Base-by-base conservation (phyloP, 148 eudicot species). In the Persicaria maculosa region DNA sequence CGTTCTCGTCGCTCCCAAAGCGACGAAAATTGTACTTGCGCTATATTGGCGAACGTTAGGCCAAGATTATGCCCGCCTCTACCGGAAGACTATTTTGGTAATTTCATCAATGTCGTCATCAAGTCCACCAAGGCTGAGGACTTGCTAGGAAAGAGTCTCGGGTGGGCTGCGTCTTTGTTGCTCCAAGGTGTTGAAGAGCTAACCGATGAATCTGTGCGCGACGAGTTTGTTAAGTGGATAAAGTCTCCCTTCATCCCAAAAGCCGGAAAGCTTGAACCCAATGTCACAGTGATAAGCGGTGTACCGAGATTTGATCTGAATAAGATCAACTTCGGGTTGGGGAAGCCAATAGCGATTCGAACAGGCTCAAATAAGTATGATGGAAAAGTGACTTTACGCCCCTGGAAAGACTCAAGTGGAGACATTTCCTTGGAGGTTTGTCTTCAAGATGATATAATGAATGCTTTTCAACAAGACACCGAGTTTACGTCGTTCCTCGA, bases 41-140 rank as follows among this genome's bases (percentile, higher is more conserved):
- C 12, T 9, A 8, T 71, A n/a, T 9, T 48, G 50, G 73, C 40
- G 1, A 20, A 71, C 7, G 54, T 17, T 17, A 46, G 73, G 16
- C 19, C 40, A n/a, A 71, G 54, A 71, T 8, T 71, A 46, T 14
- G 7, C 36, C 73, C 73, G 8, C 73, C 73, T 71, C 16, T 71
- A 47, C 9, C 54, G 2, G 52, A 14, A 48, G 9, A 71, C 54
- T 48, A 71, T n/a, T 17, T 71, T 17, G 54, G 73, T 0, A 47
- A 25, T 47, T 47, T 45, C 40, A 47, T 46, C 53, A 25, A 71
- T 9, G 22, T 52, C 5, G 20, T 71, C 7, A 46, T 17, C 10
- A 20, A 9, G 17, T 46, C 40, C 6, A 9, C 9, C 9, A 46
- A n/a, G 4, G 50, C 16, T 17, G 36, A 48, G 36, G 54, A 17